Evolutionary conservation across 2,329 filamentous ascomycete species (phyloP).

Genomic region (Penicillium rolfsii): DNA sequence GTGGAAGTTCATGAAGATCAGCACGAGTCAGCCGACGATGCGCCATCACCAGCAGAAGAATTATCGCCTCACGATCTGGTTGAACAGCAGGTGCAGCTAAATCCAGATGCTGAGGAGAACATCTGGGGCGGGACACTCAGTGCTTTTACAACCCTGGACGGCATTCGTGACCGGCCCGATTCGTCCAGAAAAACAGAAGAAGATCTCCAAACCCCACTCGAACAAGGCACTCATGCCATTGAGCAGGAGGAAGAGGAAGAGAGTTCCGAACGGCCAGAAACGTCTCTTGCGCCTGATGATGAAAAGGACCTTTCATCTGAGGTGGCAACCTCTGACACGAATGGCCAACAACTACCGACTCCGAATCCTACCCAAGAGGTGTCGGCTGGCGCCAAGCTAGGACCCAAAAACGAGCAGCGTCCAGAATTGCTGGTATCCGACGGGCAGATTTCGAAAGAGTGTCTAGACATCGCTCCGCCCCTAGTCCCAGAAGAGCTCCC

Average conservation of each 20-base stretch:
- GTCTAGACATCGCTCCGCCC: background rate
- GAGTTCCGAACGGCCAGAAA: background rate
- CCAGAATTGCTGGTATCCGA: background rate
- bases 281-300: background rate
- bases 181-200: background rate
- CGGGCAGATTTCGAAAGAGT: background rate
- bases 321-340: background rate
- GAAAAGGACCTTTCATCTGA: background rate
- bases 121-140: background rate
- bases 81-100: background rate
- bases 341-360: constrained; percentile 24
- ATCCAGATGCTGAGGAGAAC: background rate
- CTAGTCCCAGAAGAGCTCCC: background rate
- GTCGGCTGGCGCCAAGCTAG: background rate
- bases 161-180: background rate
- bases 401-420: background rate
- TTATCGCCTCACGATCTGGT: background rate
- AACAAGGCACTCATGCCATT: background rate
- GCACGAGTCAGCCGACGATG: background rate
- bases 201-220: background rate
- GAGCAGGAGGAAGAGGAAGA: background rate
- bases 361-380: constrained; percentile 31
- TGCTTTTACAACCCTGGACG: background rate
- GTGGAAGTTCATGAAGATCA: background rate
- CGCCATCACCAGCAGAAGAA: background rate